Conservation (phyloP, 179 eudicot species). For the Kewa caespitosa region DNA sequence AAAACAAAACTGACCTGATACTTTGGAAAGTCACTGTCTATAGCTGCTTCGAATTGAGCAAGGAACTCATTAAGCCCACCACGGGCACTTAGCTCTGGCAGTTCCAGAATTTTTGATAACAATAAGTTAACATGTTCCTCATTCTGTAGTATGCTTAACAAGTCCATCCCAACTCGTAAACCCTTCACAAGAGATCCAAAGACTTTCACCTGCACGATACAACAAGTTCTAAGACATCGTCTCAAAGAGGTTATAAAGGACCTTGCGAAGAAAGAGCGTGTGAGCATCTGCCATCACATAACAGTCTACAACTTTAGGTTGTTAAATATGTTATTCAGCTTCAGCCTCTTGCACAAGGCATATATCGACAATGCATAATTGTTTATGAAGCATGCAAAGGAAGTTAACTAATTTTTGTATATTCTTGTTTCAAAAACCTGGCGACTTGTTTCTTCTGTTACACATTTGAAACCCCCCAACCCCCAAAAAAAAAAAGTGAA, state of each 20-base stretch:
- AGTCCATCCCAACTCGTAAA: constrained; percentile 63
- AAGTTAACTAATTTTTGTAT: not conserved
- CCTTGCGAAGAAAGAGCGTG: not conserved
- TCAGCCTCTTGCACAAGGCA: not conserved
- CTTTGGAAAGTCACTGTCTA: constrained; percentile 87
- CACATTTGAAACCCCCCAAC: no score
- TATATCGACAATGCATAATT: not conserved
- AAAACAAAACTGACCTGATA: constrained; percentile 62
- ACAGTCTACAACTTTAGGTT: not conserved
- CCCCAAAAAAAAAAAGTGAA: no score
- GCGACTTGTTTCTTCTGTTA: no score
- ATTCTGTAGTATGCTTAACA: constrained; percentile 52
- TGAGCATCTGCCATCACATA: not conserved
- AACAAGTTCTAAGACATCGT: not conserved
- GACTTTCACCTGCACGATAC: constrained; percentile 62
- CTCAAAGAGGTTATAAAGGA: constrained; percentile 10
- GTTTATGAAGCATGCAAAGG: not conserved
- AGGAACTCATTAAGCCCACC: constrained; percentile 76
- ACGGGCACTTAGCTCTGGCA: constrained; percentile 61
- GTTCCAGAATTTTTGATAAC: constrained; percentile 50
- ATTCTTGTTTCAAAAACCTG: no score
- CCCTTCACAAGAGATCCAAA: constrained; percentile 91
- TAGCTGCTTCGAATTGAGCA: constrained; percentile 84
- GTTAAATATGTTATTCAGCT: not conserved
- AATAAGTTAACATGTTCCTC: constrained; percentile 42